A percentile compares a stretch with the other conserved stretches of the same genome.
Evolutionary conservation across 2,329 filamentous ascomycete species (phyloP).

Genomic region (Dactylellina sp.): DNA sequence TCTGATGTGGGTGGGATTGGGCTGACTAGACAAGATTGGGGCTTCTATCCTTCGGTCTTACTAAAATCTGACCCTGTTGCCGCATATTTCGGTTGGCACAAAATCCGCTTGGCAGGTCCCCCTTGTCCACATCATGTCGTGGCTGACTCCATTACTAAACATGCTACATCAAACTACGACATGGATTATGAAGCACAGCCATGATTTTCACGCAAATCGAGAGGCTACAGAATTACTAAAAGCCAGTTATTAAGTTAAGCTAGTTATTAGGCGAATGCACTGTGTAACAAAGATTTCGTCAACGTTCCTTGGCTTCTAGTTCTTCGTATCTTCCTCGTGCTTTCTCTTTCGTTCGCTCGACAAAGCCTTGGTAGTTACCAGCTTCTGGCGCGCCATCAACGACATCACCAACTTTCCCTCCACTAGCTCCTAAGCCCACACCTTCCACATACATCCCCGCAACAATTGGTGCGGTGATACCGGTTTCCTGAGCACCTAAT

Average conservation of each 20-base stretch:
- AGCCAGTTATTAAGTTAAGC: background rate
- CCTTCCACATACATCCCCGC: slow-evolving; percentile 75
- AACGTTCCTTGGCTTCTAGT: slow-evolving; percentile 63
- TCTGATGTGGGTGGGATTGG: no score
- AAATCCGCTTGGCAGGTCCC: background rate
- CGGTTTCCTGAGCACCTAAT: slow-evolving; percentile 73
- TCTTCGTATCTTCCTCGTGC: slow-evolving; percentile 75
- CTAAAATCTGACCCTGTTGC: slow-evolving; percentile 47
- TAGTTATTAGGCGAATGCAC: background rate
- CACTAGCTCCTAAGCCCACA: slow-evolving; percentile 76
- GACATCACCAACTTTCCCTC: slow-evolving; percentile 77
- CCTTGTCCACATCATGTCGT: background rate
- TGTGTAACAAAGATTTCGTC: background rate
- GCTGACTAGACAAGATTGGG: background rate
- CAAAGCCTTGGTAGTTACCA: slow-evolving; percentile 72
- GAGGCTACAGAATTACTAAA: background rate
- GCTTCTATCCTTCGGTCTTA: slow-evolving; percentile 3
- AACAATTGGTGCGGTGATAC: slow-evolving; percentile 73
- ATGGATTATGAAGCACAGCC: background rate
- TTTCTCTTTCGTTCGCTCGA: slow-evolving; percentile 74
- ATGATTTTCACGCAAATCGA: no score
- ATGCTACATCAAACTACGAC: background rate
- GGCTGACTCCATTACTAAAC: slow-evolving; percentile 6
- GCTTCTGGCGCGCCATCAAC: slow-evolving; percentile 72
- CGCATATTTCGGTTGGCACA: background rate